Conservation (phyloP, 345 rosid genomes). For the Hibiscus trionum region DNA sequence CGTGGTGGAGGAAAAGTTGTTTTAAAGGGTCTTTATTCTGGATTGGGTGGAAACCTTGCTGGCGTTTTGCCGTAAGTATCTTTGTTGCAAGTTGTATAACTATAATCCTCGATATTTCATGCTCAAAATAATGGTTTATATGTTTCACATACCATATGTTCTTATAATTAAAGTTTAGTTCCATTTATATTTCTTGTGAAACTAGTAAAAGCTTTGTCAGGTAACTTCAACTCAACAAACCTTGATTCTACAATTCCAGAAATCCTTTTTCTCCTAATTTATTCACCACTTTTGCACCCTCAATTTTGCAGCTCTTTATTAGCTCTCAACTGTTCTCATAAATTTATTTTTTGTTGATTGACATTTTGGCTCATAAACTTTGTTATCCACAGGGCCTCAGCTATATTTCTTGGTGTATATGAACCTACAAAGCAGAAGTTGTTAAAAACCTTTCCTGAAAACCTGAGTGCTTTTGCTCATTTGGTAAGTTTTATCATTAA, state of each 20-base stretch:
- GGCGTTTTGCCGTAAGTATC: constrained; percentile 77
- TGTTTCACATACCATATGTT: not conserved
- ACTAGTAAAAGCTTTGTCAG: not conserved
- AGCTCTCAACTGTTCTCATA: not conserved
- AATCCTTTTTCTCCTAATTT: not conserved
- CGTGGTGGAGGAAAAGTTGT: constrained; percentile 56
- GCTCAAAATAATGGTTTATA: not conserved
- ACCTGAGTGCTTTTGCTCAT: constrained; percentile 55
- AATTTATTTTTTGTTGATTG: not conserved
- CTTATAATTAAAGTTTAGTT: not conserved
- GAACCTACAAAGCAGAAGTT: constrained; percentile 61
- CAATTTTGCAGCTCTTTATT: not conserved
- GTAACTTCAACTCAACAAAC: not conserved
- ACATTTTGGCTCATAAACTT: constrained; percentile 11
- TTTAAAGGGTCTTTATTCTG: constrained; percentile 73
- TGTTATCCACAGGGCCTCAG: constrained; percentile 49
- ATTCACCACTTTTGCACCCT: not conserved
- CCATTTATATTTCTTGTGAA: not conserved
- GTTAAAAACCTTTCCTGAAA: constrained; percentile 44
- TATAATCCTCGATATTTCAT: not conserved
- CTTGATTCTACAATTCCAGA: not conserved
- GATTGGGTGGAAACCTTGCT: constrained; percentile 77
- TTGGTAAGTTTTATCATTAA: constrained; percentile 33
- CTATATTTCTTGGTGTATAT: constrained; percentile 58
- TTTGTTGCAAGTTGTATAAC: not conserved